These are phyloP conservation scores for Venturia effusa DNA, from an alignment of 2,329 filamentous ascomycete species.

Conservation along the genomic window DNA sequence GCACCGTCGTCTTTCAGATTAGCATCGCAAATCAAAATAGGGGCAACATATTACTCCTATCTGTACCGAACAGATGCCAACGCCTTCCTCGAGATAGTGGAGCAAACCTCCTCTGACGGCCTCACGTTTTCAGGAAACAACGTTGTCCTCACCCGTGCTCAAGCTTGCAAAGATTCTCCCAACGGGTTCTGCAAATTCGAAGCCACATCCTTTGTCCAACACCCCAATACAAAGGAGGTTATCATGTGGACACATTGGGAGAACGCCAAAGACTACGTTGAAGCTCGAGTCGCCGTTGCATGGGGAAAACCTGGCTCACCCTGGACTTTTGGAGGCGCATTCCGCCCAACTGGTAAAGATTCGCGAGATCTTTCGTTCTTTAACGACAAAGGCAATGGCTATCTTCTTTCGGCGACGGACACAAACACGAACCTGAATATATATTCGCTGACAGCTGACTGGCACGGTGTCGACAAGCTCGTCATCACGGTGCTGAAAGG, in stretches of 20 bases:
- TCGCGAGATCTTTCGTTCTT: conserved; percentile 17
- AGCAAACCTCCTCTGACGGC: conserved; percentile 16
- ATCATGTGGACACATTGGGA: conserved; percentile 18
- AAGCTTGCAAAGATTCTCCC: neutral
- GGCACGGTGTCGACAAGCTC: conserved; percentile 14
- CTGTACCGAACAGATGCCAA: conserved; percentile 14
- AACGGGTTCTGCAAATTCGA: conserved; percentile 15
- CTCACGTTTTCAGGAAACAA: conserved; percentile 16
- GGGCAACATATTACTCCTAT: conserved; percentile 15
- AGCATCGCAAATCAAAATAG: neutral
- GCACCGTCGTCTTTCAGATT: neutral
- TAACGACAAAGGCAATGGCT: conserved; percentile 14
- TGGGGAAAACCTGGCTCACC: conserved; percentile 13
- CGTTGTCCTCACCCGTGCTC: conserved; percentile 8
- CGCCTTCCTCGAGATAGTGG: conserved; percentile 14
- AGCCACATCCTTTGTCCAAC: conserved; percentile 12
- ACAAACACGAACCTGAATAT: conserved; percentile 17
- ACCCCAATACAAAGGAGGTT: conserved; percentile 13
- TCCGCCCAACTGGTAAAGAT: conserved; percentile 14
- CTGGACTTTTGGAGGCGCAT: conserved; percentile 15
- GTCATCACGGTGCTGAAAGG: conserved; percentile 14
- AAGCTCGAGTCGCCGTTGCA: conserved; percentile 16
- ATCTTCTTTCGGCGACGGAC: conserved; percentile 15
- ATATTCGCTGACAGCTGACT: conserved; percentile 15
- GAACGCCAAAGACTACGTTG: conserved; percentile 14